phyloP scores from a whole-genome alignment of 2,329 filamentous ascomycete genomes.

The Geosmithia putterillii region DNA sequence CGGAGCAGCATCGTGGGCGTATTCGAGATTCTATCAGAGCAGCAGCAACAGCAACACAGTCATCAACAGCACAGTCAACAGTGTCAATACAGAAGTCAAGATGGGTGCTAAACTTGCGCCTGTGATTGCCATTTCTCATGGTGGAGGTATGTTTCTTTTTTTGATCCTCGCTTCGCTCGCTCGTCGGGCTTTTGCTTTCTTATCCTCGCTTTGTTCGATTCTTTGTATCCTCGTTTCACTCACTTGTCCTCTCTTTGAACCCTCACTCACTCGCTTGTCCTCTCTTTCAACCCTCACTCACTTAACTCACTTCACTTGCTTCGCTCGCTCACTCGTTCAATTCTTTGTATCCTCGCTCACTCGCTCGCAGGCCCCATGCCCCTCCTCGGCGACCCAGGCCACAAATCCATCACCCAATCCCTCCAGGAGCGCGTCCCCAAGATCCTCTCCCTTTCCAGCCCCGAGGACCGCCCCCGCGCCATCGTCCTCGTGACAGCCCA shows the following conservation, averaged over 20 bases:
- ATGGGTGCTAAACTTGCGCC: constrained; percentile 27
- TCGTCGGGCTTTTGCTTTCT: too few relatives aligned
- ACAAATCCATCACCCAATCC: constrained; percentile 36
- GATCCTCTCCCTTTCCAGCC: constrained; percentile 40
- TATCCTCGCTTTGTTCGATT: too few relatives aligned
- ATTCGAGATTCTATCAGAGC: constrained; percentile 1
- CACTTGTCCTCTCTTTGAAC: too few relatives aligned
- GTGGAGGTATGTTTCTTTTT: constrained; percentile 24
- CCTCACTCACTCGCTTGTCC: too few relatives aligned
- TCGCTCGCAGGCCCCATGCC: constrained; percentile 37
- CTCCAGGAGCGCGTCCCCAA: constrained; percentile 39
- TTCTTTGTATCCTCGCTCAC: too few relatives aligned
- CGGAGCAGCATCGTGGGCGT: not conserved
- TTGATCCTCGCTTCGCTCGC: too few relatives aligned
- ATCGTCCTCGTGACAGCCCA: constrained; percentile 47
- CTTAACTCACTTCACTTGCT: too few relatives aligned
- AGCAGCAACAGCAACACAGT: not conserved
- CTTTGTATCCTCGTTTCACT: too few relatives aligned
- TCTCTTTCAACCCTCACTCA: too few relatives aligned
- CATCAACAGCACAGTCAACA: too few relatives aligned
- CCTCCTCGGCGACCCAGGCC: constrained; percentile 39
- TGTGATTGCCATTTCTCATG: constrained; percentile 35
- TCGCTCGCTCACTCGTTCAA: not conserved
- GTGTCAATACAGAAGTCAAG: too few relatives aligned
- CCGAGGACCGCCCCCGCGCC: constrained; percentile 32